Conservation (phyloP, 495 filamentous ascomycete species). For the Penicillium odoratum region DNA sequence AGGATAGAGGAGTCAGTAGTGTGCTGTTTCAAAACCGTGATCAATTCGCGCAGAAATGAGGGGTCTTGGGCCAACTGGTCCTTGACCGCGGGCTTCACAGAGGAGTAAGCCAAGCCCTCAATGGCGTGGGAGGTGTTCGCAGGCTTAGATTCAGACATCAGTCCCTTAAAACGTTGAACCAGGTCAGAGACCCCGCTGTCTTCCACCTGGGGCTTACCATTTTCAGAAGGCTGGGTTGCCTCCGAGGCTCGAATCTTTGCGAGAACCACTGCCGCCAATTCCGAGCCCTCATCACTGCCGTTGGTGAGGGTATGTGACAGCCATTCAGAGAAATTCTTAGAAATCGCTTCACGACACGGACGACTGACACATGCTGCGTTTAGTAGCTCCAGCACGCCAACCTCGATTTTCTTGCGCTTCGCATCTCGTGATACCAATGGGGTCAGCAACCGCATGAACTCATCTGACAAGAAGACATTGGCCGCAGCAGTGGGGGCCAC, state of each 20-base stretch:
- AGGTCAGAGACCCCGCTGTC: slow-evolving; percentile 67
- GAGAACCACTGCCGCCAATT: slow-evolving; percentile 81
- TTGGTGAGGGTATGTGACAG: slow-evolving; percentile 74
- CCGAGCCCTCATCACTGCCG: slow-evolving; percentile 60
- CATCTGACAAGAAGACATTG: slow-evolving; percentile 78
- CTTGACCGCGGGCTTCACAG: slow-evolving; percentile 78
- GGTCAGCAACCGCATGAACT: slow-evolving; percentile 69
- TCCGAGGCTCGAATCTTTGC: slow-evolving; percentile 66
- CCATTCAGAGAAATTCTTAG: slow-evolving; percentile 79
- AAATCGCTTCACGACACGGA: slow-evolving; percentile 73
- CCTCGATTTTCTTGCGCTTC: slow-evolving; percentile 77
- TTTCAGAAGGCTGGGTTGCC: slow-evolving; percentile 37
- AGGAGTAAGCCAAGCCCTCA: slow-evolving; percentile 91
- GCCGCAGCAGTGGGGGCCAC: slow-evolving; percentile 69
- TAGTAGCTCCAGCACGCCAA: slow-evolving; percentile 79
- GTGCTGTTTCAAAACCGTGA: slow-evolving; percentile 61
- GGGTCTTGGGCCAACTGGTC: slow-evolving; percentile 70
- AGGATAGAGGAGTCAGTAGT: slow-evolving; percentile 65
- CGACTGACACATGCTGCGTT: slow-evolving; percentile 85
- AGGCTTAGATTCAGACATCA: slow-evolving; percentile 64
- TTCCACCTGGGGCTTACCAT: slow-evolving; percentile 43
- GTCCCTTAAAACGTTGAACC: slow-evolving; percentile 72
- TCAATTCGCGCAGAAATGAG: slow-evolving; percentile 63
- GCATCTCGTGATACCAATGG: slow-evolving; percentile 70
- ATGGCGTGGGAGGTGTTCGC: slow-evolving; percentile 65